Evolutionary conservation across 2,329 filamentous ascomycete genomes (phyloP).

Genomic region (Emergomyces pasteurianus): DNA sequence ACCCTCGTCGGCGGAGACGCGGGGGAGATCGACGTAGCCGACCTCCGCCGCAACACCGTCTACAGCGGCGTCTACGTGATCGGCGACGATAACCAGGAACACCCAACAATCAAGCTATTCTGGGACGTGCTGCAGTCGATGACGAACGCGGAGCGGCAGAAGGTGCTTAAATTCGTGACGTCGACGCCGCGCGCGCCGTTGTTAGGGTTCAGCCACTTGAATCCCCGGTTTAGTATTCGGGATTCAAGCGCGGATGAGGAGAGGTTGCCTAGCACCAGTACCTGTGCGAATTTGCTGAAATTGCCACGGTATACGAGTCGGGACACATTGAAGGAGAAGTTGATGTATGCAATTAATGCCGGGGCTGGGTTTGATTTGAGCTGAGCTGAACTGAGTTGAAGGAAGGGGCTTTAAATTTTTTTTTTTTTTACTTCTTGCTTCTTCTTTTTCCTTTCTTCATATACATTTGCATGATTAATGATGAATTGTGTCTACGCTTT

Average conservation of each 20-base stretch:
- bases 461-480: too few relatives aligned
- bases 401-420: too few relatives aligned
- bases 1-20: slow-evolving; percentile 83
- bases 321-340: slow-evolving; percentile 57
- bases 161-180: slow-evolving; percentile 91
- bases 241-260: slow-evolving; percentile 67
- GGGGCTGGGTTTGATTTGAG: slow-evolving; percentile 81
- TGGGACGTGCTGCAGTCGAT: slow-evolving; percentile 79
- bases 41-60: slow-evolving; percentile 68
- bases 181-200: slow-evolving; percentile 83
- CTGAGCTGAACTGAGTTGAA: neutral
- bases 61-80: slow-evolving; percentile 84
- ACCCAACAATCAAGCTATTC: slow-evolving; percentile 74
- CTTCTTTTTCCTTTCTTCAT: too few relatives aligned
- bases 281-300: slow-evolving; percentile 91
- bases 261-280: slow-evolving; percentile 82
- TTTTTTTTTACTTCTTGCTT: neutral
- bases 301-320: slow-evolving; percentile 67
- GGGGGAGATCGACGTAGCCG: slow-evolving; percentile 73
- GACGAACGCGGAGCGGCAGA: slow-evolving; percentile 62
- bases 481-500: too few relatives aligned
- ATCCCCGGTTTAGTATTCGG: slow-evolving; percentile 77
- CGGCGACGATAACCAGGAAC: slow-evolving; percentile 78
- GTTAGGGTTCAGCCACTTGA: slow-evolving; percentile 75
- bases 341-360: slow-evolving; percentile 80